Conservation (phyloP, 2,329 filamentous ascomycete genomes). For the Pseudocercospora vitis region DNA sequence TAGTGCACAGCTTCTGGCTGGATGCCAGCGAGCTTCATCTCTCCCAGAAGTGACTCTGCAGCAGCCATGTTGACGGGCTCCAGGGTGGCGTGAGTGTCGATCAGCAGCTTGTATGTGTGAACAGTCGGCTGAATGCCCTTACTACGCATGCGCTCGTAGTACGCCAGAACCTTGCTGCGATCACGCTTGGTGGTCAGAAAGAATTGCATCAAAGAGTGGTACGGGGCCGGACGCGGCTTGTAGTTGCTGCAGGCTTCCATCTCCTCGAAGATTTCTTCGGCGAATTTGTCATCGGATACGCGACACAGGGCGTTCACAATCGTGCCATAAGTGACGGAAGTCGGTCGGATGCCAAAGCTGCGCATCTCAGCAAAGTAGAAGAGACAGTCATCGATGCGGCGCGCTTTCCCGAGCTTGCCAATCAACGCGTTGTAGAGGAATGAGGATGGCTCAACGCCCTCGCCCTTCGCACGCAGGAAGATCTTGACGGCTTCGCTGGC, state of each 20-base stretch:
- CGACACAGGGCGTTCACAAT: conserved; percentile 97
- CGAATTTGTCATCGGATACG: conserved; percentile 95
- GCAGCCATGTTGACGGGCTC: conserved; percentile 87
- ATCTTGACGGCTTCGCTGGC: conserved; percentile 96
- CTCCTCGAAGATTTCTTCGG: conserved; percentile 96
- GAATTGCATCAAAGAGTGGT: conserved; percentile 99
- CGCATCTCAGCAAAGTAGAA: conserved; percentile 99
- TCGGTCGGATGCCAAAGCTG: conserved; percentile 85
- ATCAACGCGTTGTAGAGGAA: conserved; percentile 99
- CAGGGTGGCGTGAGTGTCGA: conserved; percentile 91
- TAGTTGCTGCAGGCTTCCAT: conserved; percentile 99
- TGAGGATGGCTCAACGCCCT: conserved; percentile 92
- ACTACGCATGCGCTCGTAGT: conserved; percentile 91
- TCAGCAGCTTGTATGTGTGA: conserved; percentile 95
- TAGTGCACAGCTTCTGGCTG: conserved; percentile 91
- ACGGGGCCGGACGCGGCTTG: conserved; percentile 93
- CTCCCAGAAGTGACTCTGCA: conserved; percentile 77
- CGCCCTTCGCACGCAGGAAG: conserved; percentile 87
- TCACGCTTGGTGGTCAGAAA: conserved; percentile 97
- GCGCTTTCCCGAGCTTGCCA: conserved; percentile 95
- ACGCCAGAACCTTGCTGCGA: conserved; percentile 86
- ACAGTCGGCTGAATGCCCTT: conserved; percentile 86
- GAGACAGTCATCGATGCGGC: conserved; percentile 95
- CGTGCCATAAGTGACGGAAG: conserved; percentile 95
- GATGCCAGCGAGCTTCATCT: conserved; percentile 72